Evolutionary conservation across 306 rosid genomes (phyloP), one percentile per base, ranked within the genome.

Genomic region (Cucurbita argyrosperma): DNA sequence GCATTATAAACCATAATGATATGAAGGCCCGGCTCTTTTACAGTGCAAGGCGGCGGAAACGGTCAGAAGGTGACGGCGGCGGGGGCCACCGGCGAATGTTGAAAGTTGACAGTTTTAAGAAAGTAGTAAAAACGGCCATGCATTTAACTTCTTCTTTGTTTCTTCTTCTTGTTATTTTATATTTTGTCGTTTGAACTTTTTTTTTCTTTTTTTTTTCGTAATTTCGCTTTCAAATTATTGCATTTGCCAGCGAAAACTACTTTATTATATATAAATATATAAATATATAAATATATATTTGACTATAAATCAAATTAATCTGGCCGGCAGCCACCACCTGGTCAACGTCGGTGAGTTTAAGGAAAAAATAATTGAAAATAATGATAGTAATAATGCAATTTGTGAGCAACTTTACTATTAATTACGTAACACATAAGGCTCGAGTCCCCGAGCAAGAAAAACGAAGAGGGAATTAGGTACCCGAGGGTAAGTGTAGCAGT

Each of bases 191-290:
- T 52, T 49, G 58, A 69, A 69, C 58, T 14, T 46, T 68, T 68
- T 30, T 26, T 26, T 1, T 26, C 8, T 39, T 16, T 66, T 66
- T 43, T 3, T 65, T 12, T 13, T 49, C 16, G 59, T 47, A 49
- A 69, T 69, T 69, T 49, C 59, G 39, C 74, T 69, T 69, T 69
- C 74, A 69, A 69, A 69, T 49, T 69, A 69, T 49, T 69, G 45
- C 74, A 49, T 19, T 16, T 49, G 21, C 59, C 74, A 26, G 58
- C 49, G 26, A 49, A 30, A 26, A 49, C 37, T 45, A 23, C 72
- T 64, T 2, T 11, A 46, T 9, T 26, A 1, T 39, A 40, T 1
- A 59, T 30, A 30, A 0, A 18, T 1, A 64, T 2, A 43, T 30
- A 30, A 0, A 18, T 1, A 64, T 2, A 43, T 5, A 66, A 0